Conservation (phyloP, 225 moss, liverwort and hornwort species). For the Polytrichum commune region DNA sequence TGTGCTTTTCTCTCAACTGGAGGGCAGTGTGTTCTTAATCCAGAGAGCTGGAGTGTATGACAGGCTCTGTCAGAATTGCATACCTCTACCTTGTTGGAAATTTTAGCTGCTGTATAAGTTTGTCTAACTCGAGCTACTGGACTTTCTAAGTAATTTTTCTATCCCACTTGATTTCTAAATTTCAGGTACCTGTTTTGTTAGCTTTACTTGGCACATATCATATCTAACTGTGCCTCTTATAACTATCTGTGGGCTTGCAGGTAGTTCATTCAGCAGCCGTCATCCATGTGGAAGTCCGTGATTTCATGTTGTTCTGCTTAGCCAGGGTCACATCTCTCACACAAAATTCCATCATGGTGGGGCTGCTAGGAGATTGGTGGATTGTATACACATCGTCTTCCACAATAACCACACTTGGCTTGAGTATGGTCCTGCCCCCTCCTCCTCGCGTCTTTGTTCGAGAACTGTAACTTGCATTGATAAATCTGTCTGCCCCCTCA, state of each 20-base stretch:
- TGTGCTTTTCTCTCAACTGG: too few species aligned
- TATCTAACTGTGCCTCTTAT: too few species aligned
- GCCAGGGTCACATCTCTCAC: constrained; percentile 78
- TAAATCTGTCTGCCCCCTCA: neutral
- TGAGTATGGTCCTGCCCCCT: constrained; percentile 39
- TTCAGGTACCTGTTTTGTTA: neutral
- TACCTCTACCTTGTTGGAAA: too few species aligned
- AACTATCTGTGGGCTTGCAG: constrained; percentile 13
- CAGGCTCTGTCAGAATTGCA: too few species aligned
- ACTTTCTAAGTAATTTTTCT: too few species aligned
- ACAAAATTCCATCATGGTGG: constrained; percentile 64
- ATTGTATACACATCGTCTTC: constrained; percentile 73
- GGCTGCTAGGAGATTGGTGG: constrained; percentile 90
- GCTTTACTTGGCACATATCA: too few species aligned
- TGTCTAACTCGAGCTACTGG: too few species aligned
- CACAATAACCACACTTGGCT: constrained; percentile 55
- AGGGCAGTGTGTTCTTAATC: too few species aligned
- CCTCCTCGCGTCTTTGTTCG: neutral
- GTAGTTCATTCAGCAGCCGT: constrained; percentile 44
- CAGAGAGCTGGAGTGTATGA: too few species aligned
- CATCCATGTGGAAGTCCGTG: constrained; percentile 86
- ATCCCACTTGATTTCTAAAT: neutral
- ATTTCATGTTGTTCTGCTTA: constrained; percentile 74
- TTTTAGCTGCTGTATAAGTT: too few species aligned
- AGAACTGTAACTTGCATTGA: neutral